Percentiles rank a stretch among this genome's conserved stretches.
These are phyloP conservation scores for Ceratocystis lukuohia DNA, from an alignment of 2,329 filamentous ascomycete species.

Conservation along the genomic window DNA sequence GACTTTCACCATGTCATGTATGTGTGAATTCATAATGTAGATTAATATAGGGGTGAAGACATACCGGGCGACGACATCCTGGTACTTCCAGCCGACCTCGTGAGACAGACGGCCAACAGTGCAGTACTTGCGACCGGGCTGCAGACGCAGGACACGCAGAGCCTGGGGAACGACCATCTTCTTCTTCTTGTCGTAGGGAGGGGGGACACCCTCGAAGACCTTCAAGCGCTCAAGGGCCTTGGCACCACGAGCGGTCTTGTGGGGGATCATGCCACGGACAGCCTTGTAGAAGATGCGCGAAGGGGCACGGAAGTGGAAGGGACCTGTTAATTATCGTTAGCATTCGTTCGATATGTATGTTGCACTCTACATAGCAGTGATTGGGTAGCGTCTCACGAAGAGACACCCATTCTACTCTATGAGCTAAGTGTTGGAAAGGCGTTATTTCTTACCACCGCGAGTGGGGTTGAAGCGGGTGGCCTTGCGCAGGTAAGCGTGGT, in stretches of 20 bases:
- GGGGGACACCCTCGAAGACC: conserved; percentile 98
- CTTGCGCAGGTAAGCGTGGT: conserved; percentile 99
- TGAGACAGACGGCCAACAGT: conserved; percentile 94
- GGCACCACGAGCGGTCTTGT: conserved; percentile 97
- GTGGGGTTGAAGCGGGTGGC: conserved; percentile 99
- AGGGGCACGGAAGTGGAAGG: conserved; percentile 99
- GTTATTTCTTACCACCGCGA: conserved; percentile 64
- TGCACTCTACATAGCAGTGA: not conserved
- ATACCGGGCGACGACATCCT: conserved; percentile 95
- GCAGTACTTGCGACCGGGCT: conserved; percentile 99
- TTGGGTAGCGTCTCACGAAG: not conserved
- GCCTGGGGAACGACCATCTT: conserved; percentile 98
- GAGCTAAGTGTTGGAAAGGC: not conserved
- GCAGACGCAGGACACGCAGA: conserved; percentile 86
- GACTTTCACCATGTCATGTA: not conserved
- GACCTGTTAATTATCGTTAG: conserved; percentile 43
- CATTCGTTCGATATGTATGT: conserved; percentile 25
- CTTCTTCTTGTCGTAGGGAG: conserved; percentile 99
- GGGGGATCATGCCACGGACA: conserved; percentile 98
- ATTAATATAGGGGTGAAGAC: conserved; percentile 29
- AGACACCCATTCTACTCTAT: not conserved
- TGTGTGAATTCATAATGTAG: not conserved
- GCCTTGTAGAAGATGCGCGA: conserved; percentile 99
- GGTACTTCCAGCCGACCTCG: conserved; percentile 99
- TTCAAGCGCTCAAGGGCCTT: conserved; percentile 97